A percentile compares a stretch with the other conserved stretches of the same genome.
Conservation (phyloP, 1,284 basidiomycete species). For the Neolentinus lepideus region DNA sequence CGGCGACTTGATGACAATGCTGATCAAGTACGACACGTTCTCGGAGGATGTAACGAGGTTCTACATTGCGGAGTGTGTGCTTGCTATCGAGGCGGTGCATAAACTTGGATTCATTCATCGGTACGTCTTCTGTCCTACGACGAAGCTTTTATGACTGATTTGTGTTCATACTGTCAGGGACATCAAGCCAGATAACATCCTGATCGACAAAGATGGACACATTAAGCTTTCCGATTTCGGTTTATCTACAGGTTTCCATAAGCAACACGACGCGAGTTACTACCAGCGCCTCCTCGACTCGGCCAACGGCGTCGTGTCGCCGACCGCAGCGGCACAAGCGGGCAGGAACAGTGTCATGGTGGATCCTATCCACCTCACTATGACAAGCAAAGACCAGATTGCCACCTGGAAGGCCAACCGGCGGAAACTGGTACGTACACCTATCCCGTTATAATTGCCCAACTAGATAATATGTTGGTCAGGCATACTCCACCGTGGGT, state of each 20-base stretch:
- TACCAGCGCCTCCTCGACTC: constrained; percentile 83
- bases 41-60: constrained; percentile 98
- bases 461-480: no score
- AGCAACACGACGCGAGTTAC: constrained; percentile 91
- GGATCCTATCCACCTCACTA: constrained; percentile 91
- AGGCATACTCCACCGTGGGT: constrained; percentile 98
- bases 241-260: constrained; percentile 96
- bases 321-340: constrained; percentile 37
- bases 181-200: constrained; percentile 98
- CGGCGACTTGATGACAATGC: constrained; percentile 97
- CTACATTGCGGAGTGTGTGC: constrained; percentile 98
- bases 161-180: constrained; percentile 53
- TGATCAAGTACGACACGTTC: constrained; percentile 99
- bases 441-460: no score
- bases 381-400: constrained; percentile 90
- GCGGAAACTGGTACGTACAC: constrained; percentile 75
- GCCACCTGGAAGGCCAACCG: constrained; percentile 99
- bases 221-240: constrained; percentile 98
- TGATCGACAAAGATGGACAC: constrained; percentile 96
- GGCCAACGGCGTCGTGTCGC: constrained; percentile 34
- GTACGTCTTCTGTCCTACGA: constrained; percentile 46
- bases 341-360: constrained; percentile 91
- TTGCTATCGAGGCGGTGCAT: constrained; percentile 97
- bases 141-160: no score
- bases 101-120: constrained; percentile 99